A percentile compares a stretch with the other conserved stretches of the same genome.
These are phyloP conservation scores for Alternaria sp. DNA, from an alignment of 2,329 filamentous ascomycete genomes.

Conservation along the genomic window DNA sequence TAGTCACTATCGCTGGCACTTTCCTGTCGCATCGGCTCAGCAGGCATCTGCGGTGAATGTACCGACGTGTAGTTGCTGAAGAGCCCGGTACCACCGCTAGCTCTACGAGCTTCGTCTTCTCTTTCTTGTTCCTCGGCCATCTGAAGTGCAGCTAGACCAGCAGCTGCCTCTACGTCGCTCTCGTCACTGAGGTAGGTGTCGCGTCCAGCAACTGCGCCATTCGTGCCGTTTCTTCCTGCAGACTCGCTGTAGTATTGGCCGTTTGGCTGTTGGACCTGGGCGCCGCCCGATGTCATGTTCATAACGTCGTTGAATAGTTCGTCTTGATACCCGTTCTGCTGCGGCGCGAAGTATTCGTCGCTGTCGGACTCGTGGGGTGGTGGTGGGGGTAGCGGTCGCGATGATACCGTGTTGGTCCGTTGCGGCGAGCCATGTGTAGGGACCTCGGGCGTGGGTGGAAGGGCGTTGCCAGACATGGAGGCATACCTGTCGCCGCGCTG, in stretches of 20 bases:
- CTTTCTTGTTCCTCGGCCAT: slow-evolving; percentile 82
- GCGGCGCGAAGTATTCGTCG: slow-evolving; percentile 49
- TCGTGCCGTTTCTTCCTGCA: slow-evolving; percentile 49
- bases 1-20: slow-evolving; percentile 71
- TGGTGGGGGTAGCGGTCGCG: slow-evolving; percentile 66
- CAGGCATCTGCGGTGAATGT: slow-evolving; percentile 52
- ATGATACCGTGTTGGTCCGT: slow-evolving; percentile 59
- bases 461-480: slow-evolving; percentile 46
- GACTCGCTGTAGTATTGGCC: slow-evolving; percentile 36
- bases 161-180: slow-evolving; percentile 85
- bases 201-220: slow-evolving; percentile 51
- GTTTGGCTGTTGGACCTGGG: slow-evolving; percentile 44
- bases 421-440: slow-evolving; percentile 58
- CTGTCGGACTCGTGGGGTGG: slow-evolving; percentile 61
- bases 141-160: slow-evolving; percentile 81
- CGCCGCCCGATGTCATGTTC: slow-evolving; percentile 49
- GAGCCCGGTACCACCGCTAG: slow-evolving; percentile 62
- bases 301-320: slow-evolving; percentile 65
- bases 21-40: slow-evolving; percentile 22
- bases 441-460: slow-evolving; percentile 57
- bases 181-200: slow-evolving; percentile 64
- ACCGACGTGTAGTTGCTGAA: slow-evolving; percentile 57
- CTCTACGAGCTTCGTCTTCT: slow-evolving; percentile 62
- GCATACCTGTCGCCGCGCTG: slow-evolving; percentile 40
- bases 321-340: slow-evolving; percentile 54